phyloP scores from a whole-genome alignment of 257 asterid species.

The Ilex aquifolium region DNA sequence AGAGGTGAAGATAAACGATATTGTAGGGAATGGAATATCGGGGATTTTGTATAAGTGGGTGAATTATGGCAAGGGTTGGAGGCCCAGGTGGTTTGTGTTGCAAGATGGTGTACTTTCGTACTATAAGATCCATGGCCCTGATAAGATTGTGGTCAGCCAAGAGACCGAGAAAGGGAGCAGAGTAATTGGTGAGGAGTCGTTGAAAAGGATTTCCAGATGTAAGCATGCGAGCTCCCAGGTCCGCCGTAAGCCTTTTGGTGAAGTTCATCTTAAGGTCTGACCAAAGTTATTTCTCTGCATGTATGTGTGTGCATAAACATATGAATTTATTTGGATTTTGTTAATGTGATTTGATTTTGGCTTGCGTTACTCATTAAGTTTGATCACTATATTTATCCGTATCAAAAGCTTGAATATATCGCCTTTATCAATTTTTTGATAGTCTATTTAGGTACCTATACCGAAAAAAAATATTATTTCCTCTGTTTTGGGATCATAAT shows the following conservation, averaged over 20 bases:
- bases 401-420: too few relatives aligned
- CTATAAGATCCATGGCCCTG: slow-evolving; percentile 93
- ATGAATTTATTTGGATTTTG: too few relatives aligned
- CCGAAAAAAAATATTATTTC: too few relatives aligned
- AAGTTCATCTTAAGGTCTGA: slow-evolving; percentile 85
- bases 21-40: slow-evolving; percentile 75
- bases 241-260: slow-evolving; percentile 69
- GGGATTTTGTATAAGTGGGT: slow-evolving; percentile 91
- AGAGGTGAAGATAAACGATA: slow-evolving; percentile 60
- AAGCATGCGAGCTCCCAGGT: slow-evolving; percentile 31
- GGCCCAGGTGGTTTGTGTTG: slow-evolving; percentile 92
- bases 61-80: slow-evolving; percentile 96
- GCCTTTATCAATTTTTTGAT: too few relatives aligned
- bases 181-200: slow-evolving; percentile 82
- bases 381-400: too few relatives aligned
- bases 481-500: too few relatives aligned
- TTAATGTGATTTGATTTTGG: too few relatives aligned
- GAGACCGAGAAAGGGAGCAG: slow-evolving; percentile 72
- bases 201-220: slow-evolving; percentile 40
- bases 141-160: slow-evolving; percentile 52
- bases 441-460: too few relatives aligned
- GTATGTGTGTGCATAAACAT: too few relatives aligned
- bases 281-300: background rate
- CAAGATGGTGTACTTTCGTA: slow-evolving; percentile 93
- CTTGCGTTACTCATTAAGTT: too few relatives aligned